Evolutionary conservation across 108 stramenopile species (phyloP).

Genomic region (Schizochytrium sp.): DNA sequence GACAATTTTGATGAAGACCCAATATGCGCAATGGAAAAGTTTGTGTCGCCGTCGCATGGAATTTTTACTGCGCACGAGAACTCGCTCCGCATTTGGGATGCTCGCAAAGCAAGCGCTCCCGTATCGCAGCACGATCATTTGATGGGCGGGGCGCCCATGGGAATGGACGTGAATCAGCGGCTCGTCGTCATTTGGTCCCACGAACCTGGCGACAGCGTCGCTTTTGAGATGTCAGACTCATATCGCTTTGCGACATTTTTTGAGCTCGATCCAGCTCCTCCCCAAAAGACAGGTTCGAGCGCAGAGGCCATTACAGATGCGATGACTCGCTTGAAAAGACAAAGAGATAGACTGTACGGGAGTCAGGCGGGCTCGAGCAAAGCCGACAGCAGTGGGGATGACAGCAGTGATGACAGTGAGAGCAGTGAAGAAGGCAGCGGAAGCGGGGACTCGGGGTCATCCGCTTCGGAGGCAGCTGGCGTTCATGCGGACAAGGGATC

Average conservation of each 20-base stretch:
- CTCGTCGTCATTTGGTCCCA: neutral
- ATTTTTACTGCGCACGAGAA: slow-evolving; percentile 72
- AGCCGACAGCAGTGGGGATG: no score
- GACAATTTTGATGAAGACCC: slow-evolving; percentile 60
- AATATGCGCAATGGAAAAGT: slow-evolving; percentile 91
- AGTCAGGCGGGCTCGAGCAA: no score
- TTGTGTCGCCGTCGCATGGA: slow-evolving; percentile 84
- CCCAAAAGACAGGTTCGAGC: no score
- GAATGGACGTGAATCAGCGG: neutral
- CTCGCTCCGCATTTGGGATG: slow-evolving; percentile 40
- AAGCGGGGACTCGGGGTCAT: no score
- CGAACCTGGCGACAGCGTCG: neutral
- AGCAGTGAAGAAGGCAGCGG: no score
- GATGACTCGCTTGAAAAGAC: no score
- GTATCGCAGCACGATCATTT: neutral
- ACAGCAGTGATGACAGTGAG: no score
- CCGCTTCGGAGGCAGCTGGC: no score
- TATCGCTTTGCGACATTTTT: neutral
- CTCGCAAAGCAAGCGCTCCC: neutral
- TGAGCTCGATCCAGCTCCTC: neutral
- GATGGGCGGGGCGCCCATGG: neutral
- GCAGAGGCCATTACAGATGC: no score
- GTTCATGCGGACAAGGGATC: no score
- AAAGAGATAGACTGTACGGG: no score
- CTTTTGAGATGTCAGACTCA: neutral